Percentiles rank a stretch among this genome's conserved stretches.
These are phyloP conservation scores for Trichosporon inkin DNA, from an alignment of 1,284 basidiomycete species.

Conservation along the genomic window DNA sequence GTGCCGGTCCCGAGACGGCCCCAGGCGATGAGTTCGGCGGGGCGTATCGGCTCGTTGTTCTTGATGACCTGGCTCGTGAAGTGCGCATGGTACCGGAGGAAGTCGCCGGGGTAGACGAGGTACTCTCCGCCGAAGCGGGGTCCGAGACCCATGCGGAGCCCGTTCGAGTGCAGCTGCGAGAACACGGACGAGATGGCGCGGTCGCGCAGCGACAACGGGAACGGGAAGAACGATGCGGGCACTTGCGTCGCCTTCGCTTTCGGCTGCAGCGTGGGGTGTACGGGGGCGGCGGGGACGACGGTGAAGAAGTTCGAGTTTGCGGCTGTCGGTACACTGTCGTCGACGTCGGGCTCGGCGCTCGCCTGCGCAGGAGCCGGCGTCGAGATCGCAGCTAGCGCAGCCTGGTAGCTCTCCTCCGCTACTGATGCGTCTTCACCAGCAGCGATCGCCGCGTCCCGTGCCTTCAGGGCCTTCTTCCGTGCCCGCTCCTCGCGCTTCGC, in stretches of 20 bases:
- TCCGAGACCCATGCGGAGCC: slow-evolving; percentile 58
- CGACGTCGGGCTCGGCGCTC: background rate
- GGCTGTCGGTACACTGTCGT: slow-evolving; percentile 10
- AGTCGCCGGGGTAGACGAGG: slow-evolving; percentile 94
- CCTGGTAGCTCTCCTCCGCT: slow-evolving; percentile 11
- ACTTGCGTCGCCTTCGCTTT: slow-evolving; percentile 18
- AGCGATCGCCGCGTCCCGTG: slow-evolving; percentile 22
- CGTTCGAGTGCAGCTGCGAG: slow-evolving; percentile 32
- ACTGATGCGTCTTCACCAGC: slow-evolving; percentile 14
- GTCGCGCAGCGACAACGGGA: slow-evolving; percentile 32
- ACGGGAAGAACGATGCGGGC: slow-evolving; percentile 24
- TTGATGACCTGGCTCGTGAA: slow-evolving; percentile 80
- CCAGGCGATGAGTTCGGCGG: slow-evolving; percentile 91
- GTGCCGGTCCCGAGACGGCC: slow-evolving; percentile 94
- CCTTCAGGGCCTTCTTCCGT: slow-evolving; percentile 53
- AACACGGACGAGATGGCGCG: slow-evolving; percentile 34
- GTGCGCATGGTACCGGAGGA: slow-evolving; percentile 93
- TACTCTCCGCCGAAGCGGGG: slow-evolving; percentile 85
- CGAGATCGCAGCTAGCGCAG: slow-evolving; percentile 7
- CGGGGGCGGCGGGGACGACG: slow-evolving; percentile 22
- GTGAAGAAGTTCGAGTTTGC: slow-evolving; percentile 29
- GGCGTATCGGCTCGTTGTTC: slow-evolving; percentile 60
- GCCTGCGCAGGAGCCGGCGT: background rate
- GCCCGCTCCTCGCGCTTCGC: slow-evolving; percentile 64
- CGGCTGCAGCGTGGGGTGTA: slow-evolving; percentile 16